Conservation (phyloP, 148 eudicot species). For the Fallopia convolvulus region DNA sequence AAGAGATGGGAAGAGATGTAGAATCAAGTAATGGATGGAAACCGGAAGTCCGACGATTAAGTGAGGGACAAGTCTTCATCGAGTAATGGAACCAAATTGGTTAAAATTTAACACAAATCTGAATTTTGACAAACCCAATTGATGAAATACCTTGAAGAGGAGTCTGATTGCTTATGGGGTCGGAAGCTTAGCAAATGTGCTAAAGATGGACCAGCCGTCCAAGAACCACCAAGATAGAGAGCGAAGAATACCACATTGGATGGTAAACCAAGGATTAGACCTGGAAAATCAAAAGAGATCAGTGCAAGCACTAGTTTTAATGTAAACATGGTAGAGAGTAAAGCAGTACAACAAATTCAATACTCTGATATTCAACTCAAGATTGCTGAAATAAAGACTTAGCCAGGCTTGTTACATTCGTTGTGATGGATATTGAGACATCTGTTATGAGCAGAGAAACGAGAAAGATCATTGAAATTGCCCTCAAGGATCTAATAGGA, state of each 20-base stretch:
- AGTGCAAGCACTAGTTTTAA: slow-evolving; percentile 22
- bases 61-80: too few relatives aligned
- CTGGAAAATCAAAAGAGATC: slow-evolving; percentile 33
- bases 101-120: too few relatives aligned
- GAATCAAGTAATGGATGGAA: too few relatives aligned
- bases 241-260: slow-evolving; percentile 28
- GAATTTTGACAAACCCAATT: too few relatives aligned
- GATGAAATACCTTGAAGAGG: too few relatives aligned
- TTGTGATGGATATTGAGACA: slow-evolving; percentile 81
- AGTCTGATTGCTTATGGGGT: too few relatives aligned
- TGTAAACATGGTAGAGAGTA: slow-evolving; percentile 25
- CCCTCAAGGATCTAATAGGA: slow-evolving; percentile 67
- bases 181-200: too few relatives aligned
- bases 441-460: slow-evolving; percentile 52
- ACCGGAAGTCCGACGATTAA: too few relatives aligned
- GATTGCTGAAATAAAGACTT: slow-evolving; percentile 37
- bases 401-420: slow-evolving; percentile 38
- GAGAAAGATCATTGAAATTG: slow-evolving; percentile 53
- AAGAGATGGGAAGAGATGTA: too few relatives aligned
- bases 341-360: slow-evolving; percentile 27
- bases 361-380: slow-evolving; percentile 34
- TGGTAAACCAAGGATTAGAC: slow-evolving; percentile 34
- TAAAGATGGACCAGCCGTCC: slow-evolving; percentile 55
- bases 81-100: too few relatives aligned
- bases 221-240: slow-evolving; percentile 28